phyloP scores from a whole-genome alignment of 2,329 filamentous ascomycete species.

The Scedosporium aurantiacum region DNA sequence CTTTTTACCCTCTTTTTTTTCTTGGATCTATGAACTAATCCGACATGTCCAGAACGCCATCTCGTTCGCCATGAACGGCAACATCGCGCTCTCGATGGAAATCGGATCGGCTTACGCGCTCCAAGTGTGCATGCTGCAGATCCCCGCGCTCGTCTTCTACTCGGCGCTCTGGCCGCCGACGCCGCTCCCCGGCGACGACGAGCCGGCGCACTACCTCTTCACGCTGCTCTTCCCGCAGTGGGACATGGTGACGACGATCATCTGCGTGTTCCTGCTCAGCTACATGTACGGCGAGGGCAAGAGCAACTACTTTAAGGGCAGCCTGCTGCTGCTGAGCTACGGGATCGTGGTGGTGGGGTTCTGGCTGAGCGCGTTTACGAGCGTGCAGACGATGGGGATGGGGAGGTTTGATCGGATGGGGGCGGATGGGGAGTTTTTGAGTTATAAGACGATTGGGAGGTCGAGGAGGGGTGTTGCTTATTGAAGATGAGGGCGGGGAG shows the following conservation, averaged over 20 bases:
- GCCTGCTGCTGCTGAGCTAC: conserved; percentile 86
- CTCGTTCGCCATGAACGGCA: conserved; percentile 98
- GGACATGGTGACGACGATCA: conserved; percentile 95
- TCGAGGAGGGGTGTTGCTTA: conserved; percentile 26
- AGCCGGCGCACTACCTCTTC: conserved; percentile 53
- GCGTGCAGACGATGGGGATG: conserved; percentile 23
- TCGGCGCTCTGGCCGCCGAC: conserved; percentile 58
- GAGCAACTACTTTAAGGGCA: conserved; percentile 99
- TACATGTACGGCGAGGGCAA: conserved; percentile 98
- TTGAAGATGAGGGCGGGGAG: conserved; percentile 1
- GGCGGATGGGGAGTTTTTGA: conserved; percentile 35
- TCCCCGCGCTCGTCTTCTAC: conserved; percentile 85
- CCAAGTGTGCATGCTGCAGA: conserved; percentile 90
- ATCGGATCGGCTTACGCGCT: conserved; percentile 95
- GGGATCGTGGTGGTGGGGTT: conserved; percentile 86
- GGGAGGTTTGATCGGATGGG: conserved; percentile 44
- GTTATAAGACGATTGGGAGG: conserved; percentile 43
- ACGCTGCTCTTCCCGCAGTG: conserved; percentile 93
- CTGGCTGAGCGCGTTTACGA: conserved; percentile 61
- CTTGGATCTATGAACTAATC: conserved; percentile 11
- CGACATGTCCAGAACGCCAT: conserved; percentile 65
- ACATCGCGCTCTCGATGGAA: conserved; percentile 97
- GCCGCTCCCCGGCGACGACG: conserved; percentile 22
- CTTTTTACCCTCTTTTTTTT: too few species aligned
- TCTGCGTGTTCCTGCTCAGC: conserved; percentile 91